phyloP scores from a whole-genome alignment of 2,329 filamentous ascomycete genomes.

The Phyllosticta citrichinensis region DNA sequence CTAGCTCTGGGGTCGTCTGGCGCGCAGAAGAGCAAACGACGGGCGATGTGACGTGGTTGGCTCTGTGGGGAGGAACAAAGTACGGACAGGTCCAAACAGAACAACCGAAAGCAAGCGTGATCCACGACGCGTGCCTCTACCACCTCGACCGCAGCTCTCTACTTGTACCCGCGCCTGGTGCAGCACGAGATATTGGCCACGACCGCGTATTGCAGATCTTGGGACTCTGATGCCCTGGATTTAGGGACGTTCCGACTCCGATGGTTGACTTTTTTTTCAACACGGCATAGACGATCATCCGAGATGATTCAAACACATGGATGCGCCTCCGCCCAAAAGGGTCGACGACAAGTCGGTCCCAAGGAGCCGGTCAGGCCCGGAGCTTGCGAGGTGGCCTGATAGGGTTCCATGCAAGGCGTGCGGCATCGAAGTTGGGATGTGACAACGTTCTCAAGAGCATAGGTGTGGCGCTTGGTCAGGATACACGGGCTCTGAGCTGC shows the following conservation, averaged over 20 bases:
- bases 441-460: constrained; percentile 2
- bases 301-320: constrained; percentile 10
- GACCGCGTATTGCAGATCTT: constrained; percentile 5
- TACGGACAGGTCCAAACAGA: not conserved
- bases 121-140: not conserved
- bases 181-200: constrained; percentile 2
- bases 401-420: constrained; percentile 5
- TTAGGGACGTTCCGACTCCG: constrained; percentile 7
- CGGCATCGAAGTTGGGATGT: not conserved
- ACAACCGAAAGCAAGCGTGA: not conserved
- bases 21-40: not conserved
- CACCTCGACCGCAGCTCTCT: not conserved
- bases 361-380: constrained; percentile 5
- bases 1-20: not conserved
- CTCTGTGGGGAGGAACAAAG: not conserved
- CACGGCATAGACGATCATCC: constrained; percentile 2
- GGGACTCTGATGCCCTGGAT: constrained; percentile 3
- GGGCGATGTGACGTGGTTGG: not conserved
- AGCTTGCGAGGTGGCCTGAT: constrained; percentile 9
- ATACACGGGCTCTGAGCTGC: not conserved
- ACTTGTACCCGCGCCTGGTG: not conserved
- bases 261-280: not conserved
- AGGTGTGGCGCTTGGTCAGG: constrained; percentile 8
- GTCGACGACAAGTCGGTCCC: constrained; percentile 6
- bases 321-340: constrained; percentile 8